A percentile compares a stretch with the other conserved stretches of the same genome.
Conservation (phyloP, 352 stramenopile genomes). For the Blastocystis sp. region DNA sequence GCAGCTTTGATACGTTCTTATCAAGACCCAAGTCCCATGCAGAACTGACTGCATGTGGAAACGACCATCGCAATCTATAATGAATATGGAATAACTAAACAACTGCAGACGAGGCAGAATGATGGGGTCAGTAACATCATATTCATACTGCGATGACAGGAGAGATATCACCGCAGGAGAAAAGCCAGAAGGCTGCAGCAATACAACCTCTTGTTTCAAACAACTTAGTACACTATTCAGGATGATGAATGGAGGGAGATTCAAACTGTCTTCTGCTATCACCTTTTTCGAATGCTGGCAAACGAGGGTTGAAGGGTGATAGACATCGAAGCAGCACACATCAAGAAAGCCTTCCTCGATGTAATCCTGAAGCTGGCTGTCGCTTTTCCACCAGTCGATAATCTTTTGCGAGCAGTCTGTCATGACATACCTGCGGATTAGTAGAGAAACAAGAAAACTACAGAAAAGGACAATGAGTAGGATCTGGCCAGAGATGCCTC, state of each 20-base stretch:
- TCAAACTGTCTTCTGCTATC: neutral
- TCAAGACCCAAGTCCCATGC: neutral
- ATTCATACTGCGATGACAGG: slow-evolving; percentile 18
- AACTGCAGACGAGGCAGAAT: neutral
- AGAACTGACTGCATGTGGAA: neutral
- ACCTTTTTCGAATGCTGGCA: neutral
- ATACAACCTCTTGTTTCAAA: slow-evolving; percentile 17
- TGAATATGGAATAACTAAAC: neutral
- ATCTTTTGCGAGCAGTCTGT: slow-evolving; percentile 30
- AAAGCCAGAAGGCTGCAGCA: neutral
- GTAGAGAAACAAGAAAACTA: neutral
- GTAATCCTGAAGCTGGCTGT: neutral
- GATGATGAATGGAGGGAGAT: slow-evolving; percentile 6
- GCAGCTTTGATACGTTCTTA: neutral
- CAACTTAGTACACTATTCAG: slow-evolving; percentile 35
- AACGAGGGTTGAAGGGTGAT: neutral
- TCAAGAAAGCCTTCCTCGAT: neutral
- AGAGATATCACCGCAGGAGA: neutral
- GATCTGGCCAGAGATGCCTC: slow-evolving; percentile 30
- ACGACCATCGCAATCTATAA: neutral
- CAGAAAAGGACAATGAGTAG: neutral
- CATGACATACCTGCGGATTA: slow-evolving; percentile 31
- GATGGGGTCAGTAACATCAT: neutral
- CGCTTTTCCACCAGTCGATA: slow-evolving; percentile 2
- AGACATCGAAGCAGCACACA: neutral